phyloP scores from a whole-genome alignment of 208 protist species.

The Balamuthia mandrillaris region DNA sequence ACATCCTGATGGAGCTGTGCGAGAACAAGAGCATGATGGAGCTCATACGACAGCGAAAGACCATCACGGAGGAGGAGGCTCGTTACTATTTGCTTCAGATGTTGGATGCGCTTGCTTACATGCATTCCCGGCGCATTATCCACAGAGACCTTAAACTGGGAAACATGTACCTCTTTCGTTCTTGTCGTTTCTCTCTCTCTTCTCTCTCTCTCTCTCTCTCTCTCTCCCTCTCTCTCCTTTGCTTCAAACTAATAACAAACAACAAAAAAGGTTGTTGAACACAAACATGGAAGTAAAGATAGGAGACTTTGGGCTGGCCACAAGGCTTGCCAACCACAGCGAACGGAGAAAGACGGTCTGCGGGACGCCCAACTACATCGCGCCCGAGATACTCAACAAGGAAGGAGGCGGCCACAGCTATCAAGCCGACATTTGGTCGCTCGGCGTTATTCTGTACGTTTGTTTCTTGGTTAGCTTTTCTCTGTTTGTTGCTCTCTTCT shows the following conservation, averaged over 20 bases:
- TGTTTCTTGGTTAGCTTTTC: neutral
- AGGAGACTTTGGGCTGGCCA: slow-evolving; percentile 88
- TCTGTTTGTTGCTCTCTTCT: neutral
- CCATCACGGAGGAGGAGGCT: slow-evolving; percentile 86
- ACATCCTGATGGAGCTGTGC: slow-evolving; percentile 97
- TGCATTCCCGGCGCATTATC: slow-evolving; percentile 90
- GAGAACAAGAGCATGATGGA: slow-evolving; percentile 91
- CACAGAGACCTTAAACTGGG: slow-evolving; percentile 94
- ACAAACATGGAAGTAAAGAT: slow-evolving; percentile 79
- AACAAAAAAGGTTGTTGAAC: no score
- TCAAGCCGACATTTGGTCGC: slow-evolving; percentile 96
- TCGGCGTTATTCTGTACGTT: slow-evolving; percentile 92
- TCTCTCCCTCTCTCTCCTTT: no score
- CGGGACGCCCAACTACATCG: slow-evolving; percentile 94
- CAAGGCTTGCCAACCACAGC: slow-evolving; percentile 44
- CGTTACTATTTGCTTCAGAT: slow-evolving; percentile 90
- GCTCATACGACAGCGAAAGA: slow-evolving; percentile 82
- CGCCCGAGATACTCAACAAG: slow-evolving; percentile 81
- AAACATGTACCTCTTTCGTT: slow-evolving; percentile 94
- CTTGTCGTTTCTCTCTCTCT: no score
- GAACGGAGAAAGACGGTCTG: slow-evolving; percentile 78
- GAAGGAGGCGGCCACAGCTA: slow-evolving; percentile 83
- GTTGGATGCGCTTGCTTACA: slow-evolving; percentile 86
- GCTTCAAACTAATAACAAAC: no score
- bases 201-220: no score